Evolutionary conservation across 805 yeast species (phyloP), one percentile per base, ranked within the genome.

Genomic region (Wickerhamiella hasegawae): DNA sequence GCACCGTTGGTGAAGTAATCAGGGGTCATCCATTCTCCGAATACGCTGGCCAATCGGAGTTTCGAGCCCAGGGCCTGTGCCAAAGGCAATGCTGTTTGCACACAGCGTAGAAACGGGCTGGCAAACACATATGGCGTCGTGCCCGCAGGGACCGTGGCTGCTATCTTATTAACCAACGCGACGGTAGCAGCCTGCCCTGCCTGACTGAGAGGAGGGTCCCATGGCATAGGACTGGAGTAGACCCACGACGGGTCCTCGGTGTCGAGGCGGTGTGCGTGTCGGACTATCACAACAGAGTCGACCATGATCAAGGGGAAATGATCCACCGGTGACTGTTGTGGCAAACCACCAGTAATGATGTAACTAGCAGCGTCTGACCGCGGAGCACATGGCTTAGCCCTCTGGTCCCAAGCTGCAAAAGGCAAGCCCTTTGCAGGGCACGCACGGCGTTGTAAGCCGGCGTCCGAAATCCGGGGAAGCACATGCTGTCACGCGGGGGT

Each of bases 11-110:
- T 34, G 39, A 52, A 58, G 41, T 58, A 58, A 42, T 55, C 63
- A 5, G 57, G 51, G 3, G 55, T 53, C 38, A 53, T 52, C 61
- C 61, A 58, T 36, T 58, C 63, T 18, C 63, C 62, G 23, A 58
- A 46, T 21, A 47, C 55, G 5, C 53, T 38, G 40, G 52, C 57
- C 29, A 58, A 26, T 8, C 53, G 45, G 23, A 46, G 23, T n/a
- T 31, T 34, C 28, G 34, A 25, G 14, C 21, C 25, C 9, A 35
- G 26, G 3, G 23, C 25, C 18, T 14, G 18, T 12, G 54, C 58
- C 12, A 58, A 41, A 19, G 39, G 36, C 14, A 40, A 37, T 2
- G 62, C 55, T 1, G 63, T 58, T 38, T 55, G 55, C 8, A 45
- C 57, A 35, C 63, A 58, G n/a, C 63, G 48, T 33, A 54, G 41